phyloP scores from a whole-genome alignment of 75 land plant species.

The Selaginella moellendorffii region DNA sequence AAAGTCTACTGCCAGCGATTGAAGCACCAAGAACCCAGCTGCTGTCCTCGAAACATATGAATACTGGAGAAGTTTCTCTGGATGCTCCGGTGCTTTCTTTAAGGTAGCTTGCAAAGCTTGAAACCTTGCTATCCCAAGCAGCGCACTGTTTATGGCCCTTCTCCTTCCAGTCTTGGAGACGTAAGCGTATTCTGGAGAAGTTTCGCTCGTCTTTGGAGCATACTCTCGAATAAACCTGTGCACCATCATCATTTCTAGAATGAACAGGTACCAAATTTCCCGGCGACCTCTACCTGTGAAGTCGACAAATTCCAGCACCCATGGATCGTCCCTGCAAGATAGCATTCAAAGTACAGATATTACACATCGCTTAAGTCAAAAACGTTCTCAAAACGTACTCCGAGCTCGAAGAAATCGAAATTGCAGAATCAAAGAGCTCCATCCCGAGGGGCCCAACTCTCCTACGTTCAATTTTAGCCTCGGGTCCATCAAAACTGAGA shows the following conservation, averaged over 20 bases:
- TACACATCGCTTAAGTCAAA: too few relatives aligned
- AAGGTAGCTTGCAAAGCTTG: slow-evolving; percentile 57
- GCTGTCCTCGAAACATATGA: slow-evolving; percentile 52
- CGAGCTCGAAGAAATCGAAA: slow-evolving; percentile 42
- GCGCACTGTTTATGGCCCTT: slow-evolving; percentile 36
- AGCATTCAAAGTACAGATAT: neutral
- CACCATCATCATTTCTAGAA: slow-evolving; percentile 49
- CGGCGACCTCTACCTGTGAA: slow-evolving; percentile 71
- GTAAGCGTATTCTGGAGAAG: too few relatives aligned
- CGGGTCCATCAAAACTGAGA: slow-evolving; percentile 41
- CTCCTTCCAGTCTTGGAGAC: slow-evolving; percentile 50
- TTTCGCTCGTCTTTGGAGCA: slow-evolving; percentile 53
- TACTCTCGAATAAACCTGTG: slow-evolving; percentile 59
- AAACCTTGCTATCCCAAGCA: slow-evolving; percentile 60
- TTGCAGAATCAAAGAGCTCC: slow-evolving; percentile 64
- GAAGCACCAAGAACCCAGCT: slow-evolving; percentile 59
- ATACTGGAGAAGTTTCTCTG: slow-evolving; percentile 54
- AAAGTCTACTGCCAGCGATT: slow-evolving; percentile 60
- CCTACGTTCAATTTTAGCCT: slow-evolving; percentile 33
- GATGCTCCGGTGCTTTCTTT: slow-evolving; percentile 35
- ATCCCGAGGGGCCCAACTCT: slow-evolving; percentile 79
- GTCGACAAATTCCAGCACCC: slow-evolving; percentile 81
- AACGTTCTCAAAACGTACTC: slow-evolving; percentile 58
- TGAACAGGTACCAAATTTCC: slow-evolving; percentile 70
- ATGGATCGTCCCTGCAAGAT: slow-evolving; percentile 45